A percentile compares a stretch with the other conserved stretches of the same genome.
phyloP scores from a whole-genome alignment of 257 asterid genomes.

The Nicotiana obtusifolia region DNA sequence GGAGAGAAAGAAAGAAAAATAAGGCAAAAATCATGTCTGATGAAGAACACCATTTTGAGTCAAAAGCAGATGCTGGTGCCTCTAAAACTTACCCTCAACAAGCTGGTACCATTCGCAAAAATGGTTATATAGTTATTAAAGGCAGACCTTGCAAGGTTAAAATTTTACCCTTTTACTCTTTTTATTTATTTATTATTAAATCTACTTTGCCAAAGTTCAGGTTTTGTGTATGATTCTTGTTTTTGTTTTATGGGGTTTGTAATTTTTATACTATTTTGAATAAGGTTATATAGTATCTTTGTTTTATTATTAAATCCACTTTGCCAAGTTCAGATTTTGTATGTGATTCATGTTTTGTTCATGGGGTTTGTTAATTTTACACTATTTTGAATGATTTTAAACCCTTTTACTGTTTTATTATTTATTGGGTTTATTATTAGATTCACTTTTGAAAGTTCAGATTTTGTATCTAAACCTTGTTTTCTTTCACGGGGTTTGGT shows the following conservation, averaged over 20 bases:
- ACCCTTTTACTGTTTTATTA: too few species aligned
- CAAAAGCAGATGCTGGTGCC: slow-evolving; percentile 9
- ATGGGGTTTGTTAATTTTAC: not conserved
- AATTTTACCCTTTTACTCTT: not conserved
- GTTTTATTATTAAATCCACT: not conserved
- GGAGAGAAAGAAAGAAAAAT: not conserved
- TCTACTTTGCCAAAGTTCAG: not conserved
- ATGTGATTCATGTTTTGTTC: not conserved
- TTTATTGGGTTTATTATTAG: too few species aligned
- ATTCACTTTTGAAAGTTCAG: too few species aligned
- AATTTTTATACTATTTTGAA: not conserved
- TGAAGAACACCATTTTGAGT: slow-evolving; percentile 12
- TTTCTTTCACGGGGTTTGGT: not conserved
- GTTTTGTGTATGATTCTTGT: not conserved
- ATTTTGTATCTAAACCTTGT: not conserved
- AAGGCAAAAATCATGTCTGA: not conserved
- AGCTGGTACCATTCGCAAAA: slow-evolving; percentile 35
- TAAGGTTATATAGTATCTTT: not conserved
- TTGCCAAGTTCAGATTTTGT: not conserved
- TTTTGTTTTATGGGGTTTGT: not conserved
- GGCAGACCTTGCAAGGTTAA: slow-evolving; percentile 28
- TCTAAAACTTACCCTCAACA: slow-evolving; percentile 29
- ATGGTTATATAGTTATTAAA: slow-evolving; percentile 27
- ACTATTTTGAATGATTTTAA: not conserved
- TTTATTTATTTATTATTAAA: not conserved